These are phyloP conservation scores for Croton setiger DNA, from an alignment of 441 rosid species.

Conservation along the genomic window DNA sequence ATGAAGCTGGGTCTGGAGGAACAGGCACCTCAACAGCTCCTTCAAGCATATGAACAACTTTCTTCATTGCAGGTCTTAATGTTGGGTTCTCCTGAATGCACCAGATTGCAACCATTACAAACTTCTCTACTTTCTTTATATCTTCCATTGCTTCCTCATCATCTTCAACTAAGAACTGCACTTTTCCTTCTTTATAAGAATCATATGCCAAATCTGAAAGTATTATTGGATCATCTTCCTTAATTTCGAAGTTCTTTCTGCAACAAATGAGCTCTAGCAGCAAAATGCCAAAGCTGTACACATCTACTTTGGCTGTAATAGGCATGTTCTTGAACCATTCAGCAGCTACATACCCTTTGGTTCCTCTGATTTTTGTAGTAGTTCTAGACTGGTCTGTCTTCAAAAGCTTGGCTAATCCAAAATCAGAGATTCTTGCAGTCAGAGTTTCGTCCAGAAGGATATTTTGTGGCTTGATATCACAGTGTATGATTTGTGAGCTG, in stretches of 20 bases:
- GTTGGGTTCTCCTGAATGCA: slow-evolving; percentile 46
- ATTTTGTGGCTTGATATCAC: slow-evolving; percentile 53
- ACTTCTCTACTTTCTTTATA: slow-evolving; percentile 16
- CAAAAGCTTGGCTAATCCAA: slow-evolving; percentile 54
- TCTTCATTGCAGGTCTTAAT: slow-evolving; percentile 33
- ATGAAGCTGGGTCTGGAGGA: slow-evolving; percentile 31
- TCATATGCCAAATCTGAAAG: slow-evolving; percentile 39
- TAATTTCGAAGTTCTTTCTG: slow-evolving; percentile 16
- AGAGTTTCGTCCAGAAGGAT: slow-evolving; percentile 33
- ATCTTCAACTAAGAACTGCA: slow-evolving; percentile 21
- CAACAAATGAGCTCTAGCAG: slow-evolving; percentile 36
- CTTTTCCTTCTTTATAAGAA: slow-evolving; percentile 15
- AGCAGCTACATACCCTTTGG: slow-evolving; percentile 44
- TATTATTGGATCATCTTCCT: slow-evolving; percentile 11
- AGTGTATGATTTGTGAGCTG: slow-evolving; percentile 41
- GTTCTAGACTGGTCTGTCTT: slow-evolving; percentile 26
- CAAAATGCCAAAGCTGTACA: slow-evolving; percentile 48
- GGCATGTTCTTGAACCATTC: slow-evolving; percentile 45
- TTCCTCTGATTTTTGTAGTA: slow-evolving; percentile 36
- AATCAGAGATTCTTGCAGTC: slow-evolving; percentile 32
- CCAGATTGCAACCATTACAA: slow-evolving; percentile 36
- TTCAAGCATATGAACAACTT: slow-evolving; percentile 35
- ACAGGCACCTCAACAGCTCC: slow-evolving; percentile 26
- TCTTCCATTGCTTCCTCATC: slow-evolving; percentile 30
- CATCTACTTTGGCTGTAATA: slow-evolving; percentile 36